Conservation (phyloP, 2,329 filamentous ascomycete genomes). For the Dryadomyces quercus-mongolicae region DNA sequence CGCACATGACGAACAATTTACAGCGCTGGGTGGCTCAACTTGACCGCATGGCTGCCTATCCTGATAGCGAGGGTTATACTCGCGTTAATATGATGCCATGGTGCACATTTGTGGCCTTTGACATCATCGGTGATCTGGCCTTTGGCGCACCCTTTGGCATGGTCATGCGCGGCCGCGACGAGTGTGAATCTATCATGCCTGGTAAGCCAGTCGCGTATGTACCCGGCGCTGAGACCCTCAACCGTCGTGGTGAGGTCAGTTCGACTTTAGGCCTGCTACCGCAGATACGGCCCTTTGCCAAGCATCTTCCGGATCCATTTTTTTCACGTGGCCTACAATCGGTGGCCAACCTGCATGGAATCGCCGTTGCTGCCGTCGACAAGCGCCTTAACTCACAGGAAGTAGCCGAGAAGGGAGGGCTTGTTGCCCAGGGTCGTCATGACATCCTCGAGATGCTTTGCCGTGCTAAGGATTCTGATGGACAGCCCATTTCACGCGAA, state of each 20-base stretch:
- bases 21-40: slow-evolving; percentile 7
- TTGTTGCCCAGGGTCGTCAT: slow-evolving; percentile 6
- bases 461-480: slow-evolving; percentile 5
- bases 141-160: slow-evolving; percentile 29
- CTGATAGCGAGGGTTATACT: slow-evolving; percentile 2
- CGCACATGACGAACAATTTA: slow-evolving; percentile 10
- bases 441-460: slow-evolving; percentile 10
- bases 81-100: slow-evolving; percentile 11
- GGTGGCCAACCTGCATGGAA: slow-evolving; percentile 8
- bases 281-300: slow-evolving; percentile 4
- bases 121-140: slow-evolving; percentile 29
- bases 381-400: slow-evolving; percentile 7
- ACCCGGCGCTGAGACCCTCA: slow-evolving; percentile 9
- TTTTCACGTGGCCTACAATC: slow-evolving; percentile 8
- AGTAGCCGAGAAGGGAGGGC: slow-evolving; percentile 1
- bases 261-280: slow-evolving; percentile 9
- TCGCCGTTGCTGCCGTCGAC: slow-evolving; percentile 9
- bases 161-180: slow-evolving; percentile 8
- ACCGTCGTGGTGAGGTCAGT: slow-evolving; percentile 10
- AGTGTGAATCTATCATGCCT: slow-evolving; percentile 6
- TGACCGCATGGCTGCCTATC: slow-evolving; percentile 1
- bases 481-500: slow-evolving; percentile 4
- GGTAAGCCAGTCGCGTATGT: slow-evolving; percentile 4
- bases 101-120: slow-evolving; percentile 25
- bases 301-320: slow-evolving; percentile 8